Base-by-base conservation (phyloP, 495 filamentous ascomycete species). In the Aspergillus heteromorphus region DNA sequence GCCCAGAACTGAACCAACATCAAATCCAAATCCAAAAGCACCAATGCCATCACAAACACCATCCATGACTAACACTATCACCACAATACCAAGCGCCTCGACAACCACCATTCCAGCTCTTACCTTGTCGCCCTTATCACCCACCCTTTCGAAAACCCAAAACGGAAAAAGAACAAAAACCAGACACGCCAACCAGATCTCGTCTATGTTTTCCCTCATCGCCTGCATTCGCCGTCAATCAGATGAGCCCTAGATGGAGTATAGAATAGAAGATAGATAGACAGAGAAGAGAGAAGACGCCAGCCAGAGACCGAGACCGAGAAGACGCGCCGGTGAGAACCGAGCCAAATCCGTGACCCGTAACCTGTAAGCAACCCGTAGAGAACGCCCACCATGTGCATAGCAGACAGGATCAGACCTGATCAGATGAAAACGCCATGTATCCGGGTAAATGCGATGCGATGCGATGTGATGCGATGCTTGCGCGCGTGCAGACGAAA, bases 301-400 rank as follows among this genome's bases (percentile, higher is more conserved):
- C n/a, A n/a, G n/a, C n/a, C n/a, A n/a, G n/a, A 20, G 17, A 36
- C 20, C 5, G 30, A 23, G 17, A 11, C 18, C 5, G 30, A 19
- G 48, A 38, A 0, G 48, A 50, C 13, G 6, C 5, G 23, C 34
- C 13, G 16, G 8, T 19, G n/a, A n/a, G 34, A 38, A 38, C 11
- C n/a, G n/a, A n/a, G n/a, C n/a, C n/a, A n/a, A n/a, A n/a, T n/a
- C n/a, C n/a, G 5, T 13, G n/a, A 36, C 13, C 31, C 11, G n/a
- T 10, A 38, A 38, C 8, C 8, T 27, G 18, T n/a, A 25, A 19
- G 9, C 4, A n/a, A 25, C 43, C 23, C 29, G 21, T 47, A 47
- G 43, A 47, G 19, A 47, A 47, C 43, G 43, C 43, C 43, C 21
- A 30, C 43, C 43, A 47, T 30, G 43, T 47, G 43, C 43, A 47